Conservation (phyloP, 1,139 yeast genomes). For the Taiozyma sp. region DNA sequence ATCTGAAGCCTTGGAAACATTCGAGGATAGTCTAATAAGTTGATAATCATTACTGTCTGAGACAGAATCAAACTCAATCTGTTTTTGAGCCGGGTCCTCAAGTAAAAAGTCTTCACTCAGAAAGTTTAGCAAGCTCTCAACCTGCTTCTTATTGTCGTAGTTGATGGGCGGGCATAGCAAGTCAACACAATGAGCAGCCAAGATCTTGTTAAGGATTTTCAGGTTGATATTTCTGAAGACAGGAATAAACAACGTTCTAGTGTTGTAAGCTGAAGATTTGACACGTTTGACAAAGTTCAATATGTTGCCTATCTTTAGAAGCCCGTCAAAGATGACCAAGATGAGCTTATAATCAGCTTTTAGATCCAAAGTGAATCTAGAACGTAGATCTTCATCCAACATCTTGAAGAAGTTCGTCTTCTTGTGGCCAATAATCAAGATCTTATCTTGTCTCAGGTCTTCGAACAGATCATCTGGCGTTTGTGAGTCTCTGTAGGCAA, state of each 20-base stretch:
- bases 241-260: constrained; percentile 18
- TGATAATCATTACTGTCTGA: not conserved
- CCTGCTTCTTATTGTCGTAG: constrained; percentile 14
- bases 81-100: not conserved
- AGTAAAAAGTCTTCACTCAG: constrained; percentile 16
- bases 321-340: constrained; percentile 23
- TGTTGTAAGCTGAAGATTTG: constrained; percentile 1
- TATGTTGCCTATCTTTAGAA: constrained; percentile 24
- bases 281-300: constrained; percentile 20
- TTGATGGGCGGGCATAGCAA: constrained; percentile 22
- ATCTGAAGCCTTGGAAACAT: not conserved
- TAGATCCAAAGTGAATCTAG: constrained; percentile 16
- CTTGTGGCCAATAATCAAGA: constrained; percentile 23
- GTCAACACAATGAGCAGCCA: constrained; percentile 13
- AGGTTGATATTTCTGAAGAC: constrained; percentile 19
- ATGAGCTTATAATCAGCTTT: constrained; percentile 11
- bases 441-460: constrained; percentile 6
- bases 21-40: not conserved
- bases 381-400: constrained; percentile 10
- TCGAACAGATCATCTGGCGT: not conserved
- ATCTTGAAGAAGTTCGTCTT: constrained; percentile 16
- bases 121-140: constrained; percentile 14
- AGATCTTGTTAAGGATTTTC: constrained; percentile 14
- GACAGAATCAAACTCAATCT: not conserved
- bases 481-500: not conserved